Conservation (phyloP, 2,329 filamentous ascomycete genomes). For the Fusarium subtropicale region DNA sequence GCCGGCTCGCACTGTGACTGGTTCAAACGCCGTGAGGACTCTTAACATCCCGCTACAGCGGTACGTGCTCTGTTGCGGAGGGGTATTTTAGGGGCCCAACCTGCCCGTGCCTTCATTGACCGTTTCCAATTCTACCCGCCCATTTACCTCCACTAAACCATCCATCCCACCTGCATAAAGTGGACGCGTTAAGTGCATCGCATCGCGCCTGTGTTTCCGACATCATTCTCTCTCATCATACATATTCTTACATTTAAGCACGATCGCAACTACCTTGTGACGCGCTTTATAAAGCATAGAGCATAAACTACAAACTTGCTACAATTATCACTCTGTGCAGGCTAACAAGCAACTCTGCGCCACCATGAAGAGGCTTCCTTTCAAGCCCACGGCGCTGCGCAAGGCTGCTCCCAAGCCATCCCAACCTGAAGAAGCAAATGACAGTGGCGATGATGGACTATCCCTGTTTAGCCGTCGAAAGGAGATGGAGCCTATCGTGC, state of each 20-base stretch:
- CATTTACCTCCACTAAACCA: constrained; percentile 18
- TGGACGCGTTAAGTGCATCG: constrained; percentile 38
- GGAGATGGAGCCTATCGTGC: constrained; percentile 60
- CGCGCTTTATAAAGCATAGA: constrained; percentile 1
- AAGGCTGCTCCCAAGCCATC: constrained; percentile 47
- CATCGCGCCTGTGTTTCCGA: constrained; percentile 5
- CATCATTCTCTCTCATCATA: not conserved
- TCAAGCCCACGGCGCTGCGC: constrained; percentile 61
- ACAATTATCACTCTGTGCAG: constrained; percentile 9
- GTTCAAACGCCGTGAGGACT: constrained; percentile 12
- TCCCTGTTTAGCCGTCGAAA: constrained; percentile 63
- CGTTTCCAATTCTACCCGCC: constrained; percentile 7
- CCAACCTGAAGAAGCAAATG: constrained; percentile 27
- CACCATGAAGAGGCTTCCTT: constrained; percentile 59
- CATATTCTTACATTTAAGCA: not conserved
- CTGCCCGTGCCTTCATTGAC: not conserved
- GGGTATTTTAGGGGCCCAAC: constrained; percentile 35
- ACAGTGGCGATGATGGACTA: constrained; percentile 53
- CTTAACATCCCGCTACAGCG: constrained; percentile 41
- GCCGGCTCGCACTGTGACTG: constrained; percentile 43
- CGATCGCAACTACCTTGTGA: not conserved
- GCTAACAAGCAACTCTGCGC: constrained; percentile 19
- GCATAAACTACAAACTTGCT: constrained; percentile 15
- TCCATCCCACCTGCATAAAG: constrained; percentile 1
- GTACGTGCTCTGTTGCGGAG: constrained; percentile 14